Evolutionary conservation across 2,329 filamentous ascomycete genomes (phyloP).

Genomic region (Cladosporium halotolerans): DNA sequence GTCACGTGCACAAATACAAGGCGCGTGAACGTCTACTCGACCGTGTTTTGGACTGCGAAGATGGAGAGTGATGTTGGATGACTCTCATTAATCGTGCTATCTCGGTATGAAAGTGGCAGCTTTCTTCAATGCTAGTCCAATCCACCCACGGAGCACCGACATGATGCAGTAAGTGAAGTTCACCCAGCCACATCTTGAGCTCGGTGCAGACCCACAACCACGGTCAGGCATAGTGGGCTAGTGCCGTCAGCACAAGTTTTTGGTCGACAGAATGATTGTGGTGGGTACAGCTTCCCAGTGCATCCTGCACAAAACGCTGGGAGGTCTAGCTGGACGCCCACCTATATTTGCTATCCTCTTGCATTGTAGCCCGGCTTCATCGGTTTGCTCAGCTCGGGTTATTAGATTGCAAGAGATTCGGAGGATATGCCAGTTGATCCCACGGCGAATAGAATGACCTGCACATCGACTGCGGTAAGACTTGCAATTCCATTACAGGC

Average conservation of each 20-base stretch:
- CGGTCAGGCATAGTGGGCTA: no score
- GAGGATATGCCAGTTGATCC: neutral
- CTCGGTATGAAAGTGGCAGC: no score
- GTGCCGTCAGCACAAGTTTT: no score
- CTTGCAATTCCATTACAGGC: neutral
- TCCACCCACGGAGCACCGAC: no score
- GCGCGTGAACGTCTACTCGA: neutral
- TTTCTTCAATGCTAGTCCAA: no score
- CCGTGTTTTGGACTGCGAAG: neutral
- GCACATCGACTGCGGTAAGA: neutral
- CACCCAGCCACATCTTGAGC: no score
- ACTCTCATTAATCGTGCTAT: no score
- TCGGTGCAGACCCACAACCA: no score
- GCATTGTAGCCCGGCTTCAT: constrained; percentile 65
- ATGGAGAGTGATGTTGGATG: no score
- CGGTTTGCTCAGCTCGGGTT: constrained; percentile 48
- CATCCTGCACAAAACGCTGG: constrained; percentile 16
- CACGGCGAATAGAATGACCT: neutral
- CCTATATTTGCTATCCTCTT: constrained; percentile 53
- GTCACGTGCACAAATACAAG: neutral
- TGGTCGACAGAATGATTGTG: constrained; percentile 12
- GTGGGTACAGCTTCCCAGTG: constrained; percentile 22
- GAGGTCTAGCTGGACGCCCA: constrained; percentile 20
- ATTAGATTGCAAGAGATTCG: constrained; percentile 63
- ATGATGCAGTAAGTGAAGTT: no score